phyloP scores from a whole-genome alignment of 2,329 filamentous ascomycete species.

The Arthrobotrys conoides region DNA sequence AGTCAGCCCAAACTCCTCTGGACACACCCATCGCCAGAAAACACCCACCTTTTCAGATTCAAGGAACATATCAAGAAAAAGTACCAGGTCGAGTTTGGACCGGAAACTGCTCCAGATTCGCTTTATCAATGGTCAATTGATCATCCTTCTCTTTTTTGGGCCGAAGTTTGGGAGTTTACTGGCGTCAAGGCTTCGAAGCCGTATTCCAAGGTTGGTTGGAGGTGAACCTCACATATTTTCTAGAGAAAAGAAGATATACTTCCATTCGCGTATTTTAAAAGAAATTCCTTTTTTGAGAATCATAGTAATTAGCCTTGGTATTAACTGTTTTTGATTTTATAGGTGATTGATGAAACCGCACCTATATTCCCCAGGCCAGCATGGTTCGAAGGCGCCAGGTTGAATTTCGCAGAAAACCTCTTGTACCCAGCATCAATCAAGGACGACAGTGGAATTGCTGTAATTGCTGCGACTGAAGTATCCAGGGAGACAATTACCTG shows the following conservation, averaged over 20 bases:
- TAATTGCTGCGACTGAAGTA: conserved; percentile 85
- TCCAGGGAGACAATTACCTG: conserved; percentile 79
- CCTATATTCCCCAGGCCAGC: conserved; percentile 87
- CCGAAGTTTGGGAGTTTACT: conserved; percentile 85
- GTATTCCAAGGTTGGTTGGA: conserved; percentile 73
- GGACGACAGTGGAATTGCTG: conserved; percentile 75
- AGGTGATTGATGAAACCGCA: conserved; percentile 78
- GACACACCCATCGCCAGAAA: conserved; percentile 62
- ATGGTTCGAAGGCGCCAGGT: conserved; percentile 82
- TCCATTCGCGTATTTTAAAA: not conserved
- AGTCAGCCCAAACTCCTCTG: conserved; percentile 59
- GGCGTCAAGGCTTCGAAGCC: conserved; percentile 78
- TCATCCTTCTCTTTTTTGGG: conserved; percentile 84
- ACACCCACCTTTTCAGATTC: conserved; percentile 63
- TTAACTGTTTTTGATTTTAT: conserved; percentile 12
- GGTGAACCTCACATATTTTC: conserved; percentile 52
- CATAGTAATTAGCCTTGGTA: not conserved
- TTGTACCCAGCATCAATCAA: conserved; percentile 78
- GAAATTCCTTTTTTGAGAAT: no score
- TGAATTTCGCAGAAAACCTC: conserved; percentile 97
- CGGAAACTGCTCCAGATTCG: conserved; percentile 75
- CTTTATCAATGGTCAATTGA: conserved; percentile 89
- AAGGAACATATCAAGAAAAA: conserved; percentile 62
- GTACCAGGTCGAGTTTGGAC: conserved; percentile 75
- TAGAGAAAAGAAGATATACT: conserved; percentile 9